Base-by-base conservation (phyloP, 257 asterid genomes). In the Rauvolfia tetraphylla region DNA sequence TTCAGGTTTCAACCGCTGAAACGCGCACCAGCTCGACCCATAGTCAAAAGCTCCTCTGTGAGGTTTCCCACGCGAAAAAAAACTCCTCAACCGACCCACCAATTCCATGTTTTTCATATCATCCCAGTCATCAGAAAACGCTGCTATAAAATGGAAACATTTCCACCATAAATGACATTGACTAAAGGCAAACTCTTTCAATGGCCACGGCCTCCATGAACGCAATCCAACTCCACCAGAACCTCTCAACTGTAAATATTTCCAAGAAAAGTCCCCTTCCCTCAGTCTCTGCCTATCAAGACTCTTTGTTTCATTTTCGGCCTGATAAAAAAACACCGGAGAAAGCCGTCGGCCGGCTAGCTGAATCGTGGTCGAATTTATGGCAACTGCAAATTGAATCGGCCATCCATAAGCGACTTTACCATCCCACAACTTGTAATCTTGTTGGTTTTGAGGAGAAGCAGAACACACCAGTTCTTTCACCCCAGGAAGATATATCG, bases 401-500 rank as follows among this genome's bases (percentile, higher is more conserved):
- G 15, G 44, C 42, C 15, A 63, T 63, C 44, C 70, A 63, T 27
- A 63, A 63, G 42, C 22, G 70, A 20, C 70, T 62, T 22, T 49
- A 68, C 72, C 53, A 39, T 14, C 11, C 17, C 29, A 39, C 51
- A 18, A 68, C 12, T 68, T 38, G 13, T 39, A 44, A 68, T 68
- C 72, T 38, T 68, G 33, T 68, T 2, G 22, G 15, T 44, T 68
- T 68, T 68, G 53, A 68, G 53, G 72, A 68, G 18, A 68, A 68
- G 72, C 51, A 68, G 9, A 39, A 38, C 31, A 22, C 18, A 68
- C 72, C 72, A 54, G 7, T 31, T 20, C 74, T 68, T 76, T 90
- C 97, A 8, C 95, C 97, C 0, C 88, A 85, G 63, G 92, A 87
- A 58, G 81, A 90, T 51, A 89, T 89, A 41, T 89, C 93, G 0